Evolutionary conservation across 192 early-diverging fungal genomes (phyloP), one percentile per base, ranked within the genome.

Genomic region (Pilobolus umbonatus): DNA sequence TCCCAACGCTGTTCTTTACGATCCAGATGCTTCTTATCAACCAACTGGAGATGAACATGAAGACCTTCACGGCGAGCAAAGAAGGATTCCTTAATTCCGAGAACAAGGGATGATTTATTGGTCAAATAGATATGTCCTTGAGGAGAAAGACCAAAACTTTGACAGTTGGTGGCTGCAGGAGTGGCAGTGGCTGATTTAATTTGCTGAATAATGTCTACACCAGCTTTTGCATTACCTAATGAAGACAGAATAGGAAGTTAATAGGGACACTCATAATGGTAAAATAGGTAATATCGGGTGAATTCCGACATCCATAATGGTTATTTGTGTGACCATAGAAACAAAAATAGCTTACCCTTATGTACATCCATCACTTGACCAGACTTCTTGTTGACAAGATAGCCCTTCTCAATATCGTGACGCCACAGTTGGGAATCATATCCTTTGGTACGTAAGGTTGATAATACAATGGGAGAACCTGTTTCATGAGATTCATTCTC

Each of bases 1-100:
- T 62, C 60, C 67, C 67, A 68, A 35, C 59, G 60, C 43, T 68
- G 60, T 15, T 68, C 67, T 36, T 68, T 68, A 1, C 59, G 55
- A 48, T 65, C 65, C 21, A 55, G 25, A 24, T 60, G 51, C 4
- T 45, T 38, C 39, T 57, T 58, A 19, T 65, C 64, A 28, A 52
- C 56, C 17, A 65, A 43, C 29, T 65, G 64, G 44, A 65, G 49
- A 45, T 65, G 64, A 24, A 65, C 64, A 35, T 65, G 64, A 52
- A 65, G 64, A 35, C 64, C 64, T 53, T 65, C 64, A 44, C 64
- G 64, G 7, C 64, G 64, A 24, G 64, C 57, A 28, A 65, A 65
- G 64, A 65, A 65, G 17, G 56, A 59, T 24, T 65, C 64, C 30
- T 65, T 65, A 38, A 65, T 65, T 30, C 64, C 64, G 11, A 65